A percentile compares a stretch with the other conserved stretches of the same genome.
Conservation (phyloP, 768 basidiomycete genomes). For the Favolaschia claudopus region DNA sequence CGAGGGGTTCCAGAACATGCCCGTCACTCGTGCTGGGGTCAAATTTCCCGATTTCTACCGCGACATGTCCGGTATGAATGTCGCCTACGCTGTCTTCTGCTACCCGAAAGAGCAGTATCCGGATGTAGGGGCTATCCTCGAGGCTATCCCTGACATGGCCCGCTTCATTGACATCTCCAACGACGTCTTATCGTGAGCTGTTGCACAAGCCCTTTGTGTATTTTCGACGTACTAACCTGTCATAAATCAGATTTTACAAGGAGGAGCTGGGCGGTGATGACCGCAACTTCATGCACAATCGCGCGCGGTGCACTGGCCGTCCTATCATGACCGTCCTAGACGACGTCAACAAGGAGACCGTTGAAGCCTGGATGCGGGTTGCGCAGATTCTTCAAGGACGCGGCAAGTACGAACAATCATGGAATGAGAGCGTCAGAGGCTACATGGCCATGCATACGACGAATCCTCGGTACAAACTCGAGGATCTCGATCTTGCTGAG, state of each 20-base stretch:
- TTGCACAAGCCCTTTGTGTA: neutral
- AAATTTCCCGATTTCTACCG: neutral
- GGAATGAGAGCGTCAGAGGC: no score
- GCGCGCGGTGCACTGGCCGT: neutral
- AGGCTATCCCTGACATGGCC: neutral
- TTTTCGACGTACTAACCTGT: no score
- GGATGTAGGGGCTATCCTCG: neutral
- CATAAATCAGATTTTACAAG: neutral
- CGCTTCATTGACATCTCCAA: neutral
- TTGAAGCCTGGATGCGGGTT: no score
- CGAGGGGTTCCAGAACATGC: neutral
- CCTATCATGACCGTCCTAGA: neutral
- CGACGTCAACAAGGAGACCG: neutral
- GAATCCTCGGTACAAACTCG: no score
- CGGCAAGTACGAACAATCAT: no score
- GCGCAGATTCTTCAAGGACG: no score
- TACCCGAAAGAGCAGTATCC: neutral
- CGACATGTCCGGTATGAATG: neutral
- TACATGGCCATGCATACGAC: no score
- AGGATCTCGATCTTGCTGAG: no score
- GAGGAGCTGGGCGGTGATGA: neutral
- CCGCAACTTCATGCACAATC: neutral
- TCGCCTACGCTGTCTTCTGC: neutral
- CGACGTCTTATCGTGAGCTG: neutral
- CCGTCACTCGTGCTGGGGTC: neutral